Evolutionary conservation across 768 basidiomycete species (phyloP), one percentile per base, ranked within the genome.

Genomic region (Rhodotorula toruloides): DNA sequence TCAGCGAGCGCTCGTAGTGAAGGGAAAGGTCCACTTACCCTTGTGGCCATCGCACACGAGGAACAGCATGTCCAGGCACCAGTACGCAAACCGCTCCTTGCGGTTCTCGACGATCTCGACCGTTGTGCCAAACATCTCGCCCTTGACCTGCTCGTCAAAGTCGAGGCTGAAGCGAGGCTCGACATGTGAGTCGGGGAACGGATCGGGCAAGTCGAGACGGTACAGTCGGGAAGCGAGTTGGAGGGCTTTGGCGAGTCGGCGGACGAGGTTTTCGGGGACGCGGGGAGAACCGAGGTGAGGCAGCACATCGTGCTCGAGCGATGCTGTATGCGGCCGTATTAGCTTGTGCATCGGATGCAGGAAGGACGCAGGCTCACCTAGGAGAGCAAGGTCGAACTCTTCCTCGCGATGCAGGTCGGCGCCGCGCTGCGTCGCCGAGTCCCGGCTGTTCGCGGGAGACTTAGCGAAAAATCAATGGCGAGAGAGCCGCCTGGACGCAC

Each of bases 11-110:
- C 52, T 53, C 9, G 12, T n/a, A 11, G 44, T 12, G 10, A 12
- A 14, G 29, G 43, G 29, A 61, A n/a, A n/a, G n/a, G n/a, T n/a
- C n/a, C n/a, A n/a, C n/a, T n/a, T n/a, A n/a, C n/a, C 65, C 47
- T 64, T 79, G 36, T 50, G 21, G 86, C 88, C 87, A 0, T 88
- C 87, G 72, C 89, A 92, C 37, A 92, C 81, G 69, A 88, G 75
- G 77, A 93, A 92, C 40, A 94, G 76, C 17, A 92, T 78, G 73
- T 94, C 91, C 61, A 93, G 87, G 74, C 89, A 91, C 91, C 91
- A 93, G 78, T 90, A 92, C 12, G 89, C 86, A 75, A 93, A 93
- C 13, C 90, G 82, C 76, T 93, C 91, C 44, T 91, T 80, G 2
- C 87, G 86, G 2, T 58, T 32, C 39, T 72, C 65, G 57, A 68